Evolutionary conservation across 2,329 filamentous ascomycete species (phyloP), one percentile per base, ranked within the genome.

Genomic region (Epichloe baconii): DNA sequence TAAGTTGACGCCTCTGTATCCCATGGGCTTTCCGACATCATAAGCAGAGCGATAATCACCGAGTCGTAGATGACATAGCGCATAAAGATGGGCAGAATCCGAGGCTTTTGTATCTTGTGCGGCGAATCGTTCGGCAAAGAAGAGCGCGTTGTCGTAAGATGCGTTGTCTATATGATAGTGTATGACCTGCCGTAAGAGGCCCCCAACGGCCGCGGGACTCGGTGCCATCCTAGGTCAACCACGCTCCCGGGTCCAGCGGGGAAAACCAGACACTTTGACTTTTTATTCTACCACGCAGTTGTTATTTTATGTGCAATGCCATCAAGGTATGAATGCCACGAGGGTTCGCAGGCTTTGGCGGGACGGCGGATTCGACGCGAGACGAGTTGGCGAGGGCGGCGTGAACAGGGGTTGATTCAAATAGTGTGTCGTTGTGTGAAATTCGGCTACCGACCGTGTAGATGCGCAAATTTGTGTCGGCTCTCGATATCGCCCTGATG

Each of bases 131-230:
- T 91, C 88, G 54, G 93, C 86, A 55, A 95, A 88, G 71, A 98
- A 98, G 42, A 95, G 82, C 52, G 93, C 93, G 64, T 95, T 97
- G 51, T 90, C 83, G 63, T 86, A 77, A 38, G 90, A 81, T 62
- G 89, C 84, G 65, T 95, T 95, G 73, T 98, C 93, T 66, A 98
- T 82, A 60, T 84, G 80, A 63, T 84, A 83, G 61, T 82, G 70
- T 52, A 84, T 71, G 52, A 77, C 69, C 65, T 83, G 79, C 61
- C 76, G 74, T 53, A 84, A 61, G 55, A 80, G 69, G 61, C 71
- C 69, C 47, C 72, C 72, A 43, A 78, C 69, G 56, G 72, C 71
- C 48, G 71, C 68, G 57, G 66, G 71, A 52, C 72, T 74, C 38
- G 77, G 77, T 53, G 76, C 75, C 78, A 81, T 80, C 51, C 52